Conservation (phyloP, 1,284 basidiomycete genomes). For the Austroboletus olivaceoglutinosus region DNA sequence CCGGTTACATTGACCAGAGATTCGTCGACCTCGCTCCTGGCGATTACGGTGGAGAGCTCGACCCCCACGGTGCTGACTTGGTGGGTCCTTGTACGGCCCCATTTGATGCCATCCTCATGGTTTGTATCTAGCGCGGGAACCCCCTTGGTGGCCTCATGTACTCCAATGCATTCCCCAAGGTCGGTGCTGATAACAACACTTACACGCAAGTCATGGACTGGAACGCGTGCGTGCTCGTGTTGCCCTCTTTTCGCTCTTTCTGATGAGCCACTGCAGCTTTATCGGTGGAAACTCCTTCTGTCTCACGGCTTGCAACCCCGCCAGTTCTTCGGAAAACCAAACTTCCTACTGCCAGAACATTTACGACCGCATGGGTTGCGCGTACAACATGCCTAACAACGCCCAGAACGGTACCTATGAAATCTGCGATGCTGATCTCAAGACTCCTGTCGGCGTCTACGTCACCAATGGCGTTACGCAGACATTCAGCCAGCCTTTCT, state of each 20-base stretch:
- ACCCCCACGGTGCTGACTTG: slow-evolving; percentile 61
- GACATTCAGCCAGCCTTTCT: slow-evolving; percentile 27
- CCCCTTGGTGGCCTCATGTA: slow-evolving; percentile 64
- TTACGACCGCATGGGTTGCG: slow-evolving; percentile 65
- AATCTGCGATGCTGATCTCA: slow-evolving; percentile 60
- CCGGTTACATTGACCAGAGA: slow-evolving; percentile 63
- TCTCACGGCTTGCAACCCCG: slow-evolving; percentile 59
- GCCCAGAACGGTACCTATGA: slow-evolving; percentile 57
- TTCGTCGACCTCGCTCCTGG: slow-evolving; percentile 48
- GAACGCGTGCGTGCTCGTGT: slow-evolving; percentile 39
- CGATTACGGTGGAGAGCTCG: slow-evolving; percentile 72
- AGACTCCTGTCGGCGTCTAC: slow-evolving; percentile 30
- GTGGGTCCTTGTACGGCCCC: slow-evolving; percentile 26
- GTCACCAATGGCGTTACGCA: slow-evolving; percentile 17
- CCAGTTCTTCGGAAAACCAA: slow-evolving; percentile 39
- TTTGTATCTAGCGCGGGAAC: slow-evolving; percentile 50
- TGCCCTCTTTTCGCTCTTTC: not conserved
- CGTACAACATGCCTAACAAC: slow-evolving; percentile 64
- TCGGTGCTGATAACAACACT: slow-evolving; percentile 36
- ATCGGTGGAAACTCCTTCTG: slow-evolving; percentile 56
- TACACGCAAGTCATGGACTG: slow-evolving; percentile 54
- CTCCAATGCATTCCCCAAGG: slow-evolving; percentile 49
- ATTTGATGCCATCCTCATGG: not conserved
- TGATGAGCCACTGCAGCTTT: slow-evolving; percentile 42
- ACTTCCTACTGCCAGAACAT: slow-evolving; percentile 57